phyloP scores from a whole-genome alignment of 305 asterid species.

The Fraxinus greggii region DNA sequence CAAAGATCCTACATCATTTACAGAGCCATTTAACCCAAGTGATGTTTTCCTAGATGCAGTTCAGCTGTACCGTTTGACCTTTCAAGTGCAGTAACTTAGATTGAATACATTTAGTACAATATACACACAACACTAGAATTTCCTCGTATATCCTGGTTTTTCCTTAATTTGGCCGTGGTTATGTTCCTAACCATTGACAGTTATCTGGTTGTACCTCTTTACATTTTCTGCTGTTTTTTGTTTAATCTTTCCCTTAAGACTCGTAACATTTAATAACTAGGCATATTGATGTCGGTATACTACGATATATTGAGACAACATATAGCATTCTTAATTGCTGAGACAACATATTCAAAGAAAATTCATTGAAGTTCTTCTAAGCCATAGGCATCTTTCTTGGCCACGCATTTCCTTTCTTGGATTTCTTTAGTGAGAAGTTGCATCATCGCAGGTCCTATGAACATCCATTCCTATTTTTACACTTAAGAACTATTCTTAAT shows the following conservation, averaged over 20 bases:
- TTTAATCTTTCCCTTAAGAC: background rate
- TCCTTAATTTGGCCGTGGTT: background rate
- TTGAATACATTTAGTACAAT: background rate
- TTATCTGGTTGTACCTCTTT: background rate
- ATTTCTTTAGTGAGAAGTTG: background rate
- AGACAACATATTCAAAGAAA: background rate
- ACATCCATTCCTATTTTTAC: background rate
- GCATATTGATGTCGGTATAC: background rate
- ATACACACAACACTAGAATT: background rate
- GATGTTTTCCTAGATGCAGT: background rate
- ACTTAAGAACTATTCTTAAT: background rate
- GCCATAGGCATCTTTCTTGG: background rate
- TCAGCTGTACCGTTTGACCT: background rate
- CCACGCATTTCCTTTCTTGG: background rate
- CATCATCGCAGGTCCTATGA: background rate
- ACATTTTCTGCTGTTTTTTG: background rate
- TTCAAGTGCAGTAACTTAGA: background rate
- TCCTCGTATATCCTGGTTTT: background rate
- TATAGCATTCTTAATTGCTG: background rate
- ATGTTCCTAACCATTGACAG: background rate
- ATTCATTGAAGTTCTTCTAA: background rate
- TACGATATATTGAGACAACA: background rate
- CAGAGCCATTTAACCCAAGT: background rate
- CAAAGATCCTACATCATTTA: background rate
- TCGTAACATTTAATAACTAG: background rate